phyloP scores from a whole-genome alignment of 768 basidiomycete species.

The Lactifluus piperatus region DNA sequence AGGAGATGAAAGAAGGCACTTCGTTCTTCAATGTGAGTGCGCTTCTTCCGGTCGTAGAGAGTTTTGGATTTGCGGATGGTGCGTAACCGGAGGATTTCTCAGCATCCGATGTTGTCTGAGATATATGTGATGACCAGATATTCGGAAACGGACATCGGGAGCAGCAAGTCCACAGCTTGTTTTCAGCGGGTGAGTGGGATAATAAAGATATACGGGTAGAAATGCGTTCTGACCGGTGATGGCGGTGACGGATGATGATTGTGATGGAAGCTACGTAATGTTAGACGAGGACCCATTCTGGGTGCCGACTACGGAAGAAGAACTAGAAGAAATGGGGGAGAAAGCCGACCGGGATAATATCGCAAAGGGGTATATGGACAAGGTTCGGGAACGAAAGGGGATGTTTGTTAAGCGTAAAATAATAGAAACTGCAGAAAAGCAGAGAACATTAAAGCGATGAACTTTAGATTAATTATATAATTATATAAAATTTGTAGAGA shows the following conservation, averaged over 20 bases:
- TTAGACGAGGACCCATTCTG: conserved; percentile 94
- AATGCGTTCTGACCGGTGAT: conserved; percentile 13
- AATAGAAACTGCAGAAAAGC: conserved; percentile 95
- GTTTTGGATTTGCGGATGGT: conserved; percentile 98
- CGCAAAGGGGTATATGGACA: conserved; percentile 90
- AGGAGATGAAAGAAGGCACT: conserved; percentile 98
- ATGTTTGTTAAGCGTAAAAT: conserved; percentile 94
- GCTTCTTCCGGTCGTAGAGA: conserved; percentile 89
- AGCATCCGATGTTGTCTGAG: neutral
- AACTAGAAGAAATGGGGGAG: conserved; percentile 93
- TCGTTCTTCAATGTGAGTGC: conserved; percentile 90
- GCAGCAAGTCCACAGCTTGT: conserved; percentile 96
- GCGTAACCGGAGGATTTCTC: conserved; percentile 22
- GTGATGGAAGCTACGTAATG: conserved; percentile 66
- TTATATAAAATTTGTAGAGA: neutral
- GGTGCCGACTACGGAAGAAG: conserved; percentile 96
- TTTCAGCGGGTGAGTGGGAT: conserved; percentile 71
- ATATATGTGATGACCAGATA: conserved; percentile 48
- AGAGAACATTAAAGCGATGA: conserved; percentile 66
- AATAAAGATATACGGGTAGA: neutral
- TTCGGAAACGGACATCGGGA: conserved; percentile 91
- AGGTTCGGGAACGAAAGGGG: conserved; percentile 85
- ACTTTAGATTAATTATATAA: too few species aligned
- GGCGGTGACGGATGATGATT: conserved; percentile 20
- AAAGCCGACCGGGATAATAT: conserved; percentile 90